Percentiles rank a stretch among this genome's conserved stretches.
Evolutionary conservation across 1,139 yeast genomes (phyloP).

Genomic region (Arxiozyma slooffiae): DNA sequence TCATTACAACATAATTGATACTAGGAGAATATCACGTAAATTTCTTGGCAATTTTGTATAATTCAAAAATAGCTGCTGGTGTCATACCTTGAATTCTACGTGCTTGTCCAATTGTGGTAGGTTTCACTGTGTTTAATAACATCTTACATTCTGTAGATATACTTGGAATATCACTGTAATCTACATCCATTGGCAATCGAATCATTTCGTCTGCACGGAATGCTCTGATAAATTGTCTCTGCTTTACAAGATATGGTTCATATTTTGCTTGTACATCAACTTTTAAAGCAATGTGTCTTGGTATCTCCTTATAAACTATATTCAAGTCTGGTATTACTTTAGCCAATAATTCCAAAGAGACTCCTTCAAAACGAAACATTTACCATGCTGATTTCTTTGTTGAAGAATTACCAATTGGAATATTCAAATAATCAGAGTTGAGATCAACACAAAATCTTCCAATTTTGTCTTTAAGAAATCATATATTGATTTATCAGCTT

Average conservation of each 20-base stretch:
- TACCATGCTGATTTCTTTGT: constrained; percentile 49
- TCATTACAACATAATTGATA: neutral
- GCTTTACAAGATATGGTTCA: constrained; percentile 70
- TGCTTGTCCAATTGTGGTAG: constrained; percentile 89
- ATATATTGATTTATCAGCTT: constrained; percentile 40
- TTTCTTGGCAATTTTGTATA: constrained; percentile 35
- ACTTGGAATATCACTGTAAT: constrained; percentile 44
- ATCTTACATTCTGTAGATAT: constrained; percentile 69
- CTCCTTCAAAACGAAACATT: constrained; percentile 40
- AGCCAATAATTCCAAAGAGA: constrained; percentile 30
- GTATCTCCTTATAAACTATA: constrained; percentile 29
- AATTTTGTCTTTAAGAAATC: constrained; percentile 40
- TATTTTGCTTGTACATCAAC: constrained; percentile 74
- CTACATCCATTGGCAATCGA: constrained; percentile 53
- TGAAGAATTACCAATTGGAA: constrained; percentile 35
- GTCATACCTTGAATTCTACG: constrained; percentile 90
- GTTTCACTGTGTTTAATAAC: constrained; percentile 64
- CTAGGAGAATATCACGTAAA: neutral
- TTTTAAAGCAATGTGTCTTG: constrained; percentile 47
- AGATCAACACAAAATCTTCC: constrained; percentile 38
- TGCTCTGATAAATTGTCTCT: constrained; percentile 59
- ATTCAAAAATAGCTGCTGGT: constrained; percentile 69
- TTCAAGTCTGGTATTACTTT: constrained; percentile 30
- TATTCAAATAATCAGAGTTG: constrained; percentile 34
- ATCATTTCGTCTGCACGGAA: constrained; percentile 76